Conservation (phyloP, 305 asterid species). For the Stenogyne calaminthoides region DNA sequence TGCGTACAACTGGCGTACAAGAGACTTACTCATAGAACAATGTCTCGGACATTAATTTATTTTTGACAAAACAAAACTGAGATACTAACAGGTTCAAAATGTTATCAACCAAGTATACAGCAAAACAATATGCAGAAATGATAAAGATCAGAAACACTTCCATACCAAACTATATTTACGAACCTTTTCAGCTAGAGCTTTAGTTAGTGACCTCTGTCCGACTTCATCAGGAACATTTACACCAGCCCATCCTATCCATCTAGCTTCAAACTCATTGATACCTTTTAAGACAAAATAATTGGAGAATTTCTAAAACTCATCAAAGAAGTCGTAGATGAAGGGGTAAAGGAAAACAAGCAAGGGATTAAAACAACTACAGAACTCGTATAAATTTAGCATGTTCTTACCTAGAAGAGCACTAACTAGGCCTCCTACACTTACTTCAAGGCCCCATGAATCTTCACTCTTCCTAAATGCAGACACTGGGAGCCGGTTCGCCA, state of each 20-base stretch:
- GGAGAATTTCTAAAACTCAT: constrained; percentile 2
- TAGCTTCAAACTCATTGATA: constrained; percentile 77
- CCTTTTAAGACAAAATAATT: constrained; percentile 51
- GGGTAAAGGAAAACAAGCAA: background rate
- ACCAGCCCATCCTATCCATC: constrained; percentile 98
- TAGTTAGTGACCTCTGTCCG: constrained; percentile 79
- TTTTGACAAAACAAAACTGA: constrained; percentile 3
- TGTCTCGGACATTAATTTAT: constrained; percentile 3
- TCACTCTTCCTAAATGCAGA: constrained; percentile 78
- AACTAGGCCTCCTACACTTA: constrained; percentile 85
- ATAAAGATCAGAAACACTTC: constrained; percentile 2
- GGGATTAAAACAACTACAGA: background rate
- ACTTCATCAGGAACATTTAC: constrained; percentile 84
- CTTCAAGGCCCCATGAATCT: constrained; percentile 76
- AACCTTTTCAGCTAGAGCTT: constrained; percentile 85
- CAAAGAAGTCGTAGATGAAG: constrained; percentile 6
- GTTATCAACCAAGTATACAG: background rate
- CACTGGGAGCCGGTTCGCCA: constrained; percentile 87
- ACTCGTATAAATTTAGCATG: constrained; percentile 2
- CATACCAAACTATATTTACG: constrained; percentile 6
- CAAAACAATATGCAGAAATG: background rate
- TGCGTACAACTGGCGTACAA: too few relatives aligned
- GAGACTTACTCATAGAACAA: background rate
- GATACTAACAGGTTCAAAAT: background rate
- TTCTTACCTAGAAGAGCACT: constrained; percentile 80